phyloP scores from a whole-genome alignment of 1,284 basidiomycete species.

The Cryptococcus maquisensis region DNA sequence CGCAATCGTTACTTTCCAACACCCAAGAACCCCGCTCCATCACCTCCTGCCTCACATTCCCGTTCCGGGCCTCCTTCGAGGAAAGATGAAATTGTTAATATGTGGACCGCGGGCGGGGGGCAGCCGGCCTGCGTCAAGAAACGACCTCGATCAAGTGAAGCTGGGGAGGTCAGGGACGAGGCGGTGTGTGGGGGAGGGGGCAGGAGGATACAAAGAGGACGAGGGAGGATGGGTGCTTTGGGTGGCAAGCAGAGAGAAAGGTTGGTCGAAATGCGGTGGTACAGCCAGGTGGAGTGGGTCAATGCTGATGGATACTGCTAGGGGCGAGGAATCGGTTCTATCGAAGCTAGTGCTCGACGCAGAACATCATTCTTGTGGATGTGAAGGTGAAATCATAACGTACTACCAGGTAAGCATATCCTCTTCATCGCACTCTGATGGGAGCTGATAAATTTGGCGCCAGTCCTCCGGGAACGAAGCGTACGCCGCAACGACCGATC shows the following conservation, averaged over 20 bases:
- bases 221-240: conserved; percentile 1
- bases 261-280: conserved; percentile 1
- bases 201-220: conserved; percentile 1
- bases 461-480: conserved; percentile 18
- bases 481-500: conserved; percentile 35
- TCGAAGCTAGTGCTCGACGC: conserved; percentile 7
- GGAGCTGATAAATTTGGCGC: background rate
- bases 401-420: conserved; percentile 22
- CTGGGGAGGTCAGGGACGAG: background rate
- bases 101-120: background rate
- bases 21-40: conserved; percentile 8
- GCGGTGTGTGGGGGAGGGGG: background rate
- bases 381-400: conserved; percentile 30
- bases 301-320: background rate
- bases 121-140: background rate
- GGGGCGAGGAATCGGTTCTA: conserved; percentile 4
- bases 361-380: conserved; percentile 20
- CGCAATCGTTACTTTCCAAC: conserved; percentile 41
- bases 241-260: background rate
- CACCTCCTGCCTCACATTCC: background rate
- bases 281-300: background rate
- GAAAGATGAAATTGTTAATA: background rate
- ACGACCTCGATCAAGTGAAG: background rate
- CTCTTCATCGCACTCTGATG: background rate
- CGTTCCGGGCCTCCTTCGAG: background rate